Evolutionary conservation across 148 eudicot species (phyloP), one percentile per base, ranked within the genome.

Genomic region (Nepenthes mirabilis): DNA sequence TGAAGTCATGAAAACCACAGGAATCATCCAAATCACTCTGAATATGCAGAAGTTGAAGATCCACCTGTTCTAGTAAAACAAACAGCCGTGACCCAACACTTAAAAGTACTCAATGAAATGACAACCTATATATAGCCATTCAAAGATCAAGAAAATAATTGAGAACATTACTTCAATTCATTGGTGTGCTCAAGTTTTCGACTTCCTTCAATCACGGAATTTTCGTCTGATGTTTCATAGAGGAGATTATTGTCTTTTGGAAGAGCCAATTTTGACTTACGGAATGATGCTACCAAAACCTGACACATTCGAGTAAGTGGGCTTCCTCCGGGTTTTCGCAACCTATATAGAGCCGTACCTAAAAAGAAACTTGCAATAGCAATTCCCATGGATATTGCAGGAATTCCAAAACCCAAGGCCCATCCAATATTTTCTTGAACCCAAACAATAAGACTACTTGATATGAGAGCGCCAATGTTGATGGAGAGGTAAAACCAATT

Each of bases 331-430:
- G 97, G 86, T 81, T 76, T 91, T 62, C 80, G 85, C 57, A 83
- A 82, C 57, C 97, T 53, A 65, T 91, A 91, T 36, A 49, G 2
- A 4, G 8, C 8, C 11, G 52, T 49, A n/a, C 52, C 52, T 3
- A 2, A 49, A 2, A 49, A 11, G 52, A 49, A 49, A n/a, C 52
- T 49, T 2, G 11, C 52, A 4, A 49, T 12, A 3, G 82, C 95
- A 89, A 90, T 87, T 4, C 87, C 95, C 32, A 83, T 52, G 56
- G 97, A 90, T 69, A 87, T 66, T 0, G 93, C 53, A 57, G 85
- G 93, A 70, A 89, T 85, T 33, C 89, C 95, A 5, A 74, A 70
- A 55, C 85, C 97, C 89, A 91, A 81, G 14, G 85, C 97, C 95
- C 95, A 87, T n/a, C 95, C 95, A 23, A 72, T 79, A 35, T 79